A percentile compares a stretch with the other conserved stretches of the same genome.
Evolutionary conservation across 2,329 filamentous ascomycete species (phyloP).

Genomic region (Aureobasidium leucospermi): DNA sequence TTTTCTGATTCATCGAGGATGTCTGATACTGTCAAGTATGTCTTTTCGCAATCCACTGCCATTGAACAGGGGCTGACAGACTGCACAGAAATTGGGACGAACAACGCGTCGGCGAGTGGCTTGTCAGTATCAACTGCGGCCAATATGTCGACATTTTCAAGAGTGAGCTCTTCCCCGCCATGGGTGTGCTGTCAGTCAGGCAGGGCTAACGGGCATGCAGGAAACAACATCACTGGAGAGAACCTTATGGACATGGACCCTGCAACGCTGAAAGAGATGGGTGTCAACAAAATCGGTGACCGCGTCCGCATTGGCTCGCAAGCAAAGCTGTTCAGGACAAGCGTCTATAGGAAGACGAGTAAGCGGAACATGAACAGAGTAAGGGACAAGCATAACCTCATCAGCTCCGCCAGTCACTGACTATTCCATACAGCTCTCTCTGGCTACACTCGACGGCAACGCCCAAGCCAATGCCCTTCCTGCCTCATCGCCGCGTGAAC

Average conservation of each 20-base stretch:
- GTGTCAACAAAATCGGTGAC: constrained; percentile 95
- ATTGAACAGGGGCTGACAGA: neutral
- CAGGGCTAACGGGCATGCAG: constrained; percentile 30
- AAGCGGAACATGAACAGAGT: constrained; percentile 72
- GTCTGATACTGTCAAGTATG: constrained; percentile 50
- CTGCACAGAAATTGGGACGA: constrained; percentile 68
- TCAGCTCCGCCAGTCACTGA: constrained; percentile 17
- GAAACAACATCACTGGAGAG: constrained; percentile 95
- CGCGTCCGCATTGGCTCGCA: constrained; percentile 68
- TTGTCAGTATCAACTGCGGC: constrained; percentile 82
- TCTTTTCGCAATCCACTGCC: neutral
- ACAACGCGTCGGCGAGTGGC: constrained; percentile 82
- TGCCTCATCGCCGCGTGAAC: constrained; percentile 18
- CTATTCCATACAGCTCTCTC: constrained; percentile 59
- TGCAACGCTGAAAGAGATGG: constrained; percentile 92
- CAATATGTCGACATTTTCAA: constrained; percentile 89
- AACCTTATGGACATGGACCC: constrained; percentile 96
- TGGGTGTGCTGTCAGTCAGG: neutral
- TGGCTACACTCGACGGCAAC: constrained; percentile 68
- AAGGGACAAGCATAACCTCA: constrained; percentile 27
- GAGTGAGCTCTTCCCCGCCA: constrained; percentile 35
- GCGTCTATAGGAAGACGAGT: constrained; percentile 42
- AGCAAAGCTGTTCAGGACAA: constrained; percentile 43
- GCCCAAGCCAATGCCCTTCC: constrained; percentile 29
- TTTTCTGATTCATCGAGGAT: constrained; percentile 73